These are phyloP conservation scores for Actinomucor elegans DNA, from an alignment of 371 early-diverging fungal genomes.

Conservation along the genomic window DNA sequence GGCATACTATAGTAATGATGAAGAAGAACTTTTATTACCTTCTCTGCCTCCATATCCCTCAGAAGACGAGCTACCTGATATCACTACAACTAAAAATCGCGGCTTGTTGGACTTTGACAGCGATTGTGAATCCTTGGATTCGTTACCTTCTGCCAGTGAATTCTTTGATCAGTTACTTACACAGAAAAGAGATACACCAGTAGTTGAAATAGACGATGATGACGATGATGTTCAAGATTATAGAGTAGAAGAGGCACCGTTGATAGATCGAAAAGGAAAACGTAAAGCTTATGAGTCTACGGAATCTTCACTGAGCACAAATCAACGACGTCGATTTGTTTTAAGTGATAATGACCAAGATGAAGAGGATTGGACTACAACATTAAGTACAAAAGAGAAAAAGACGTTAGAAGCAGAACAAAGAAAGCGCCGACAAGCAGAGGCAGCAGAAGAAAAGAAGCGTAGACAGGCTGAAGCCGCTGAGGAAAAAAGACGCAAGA, in stretches of 20 bases:
- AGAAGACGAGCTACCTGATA: too few relatives aligned
- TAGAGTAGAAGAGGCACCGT: neutral
- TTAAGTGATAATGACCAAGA: neutral
- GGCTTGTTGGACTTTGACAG: neutral
- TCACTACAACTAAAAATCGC: too few relatives aligned
- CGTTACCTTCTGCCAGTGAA: constrained; percentile 2
- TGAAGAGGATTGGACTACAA: neutral
- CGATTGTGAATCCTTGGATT: neutral
- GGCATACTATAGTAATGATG: too few relatives aligned
- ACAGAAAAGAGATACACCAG: neutral
- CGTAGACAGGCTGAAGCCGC: constrained; percentile 8
- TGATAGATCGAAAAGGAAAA: constrained; percentile 8
- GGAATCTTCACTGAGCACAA: neutral
- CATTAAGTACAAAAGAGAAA: constrained; percentile 1
- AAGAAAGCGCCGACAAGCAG: constrained; percentile 5
- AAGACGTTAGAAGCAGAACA: constrained; percentile 19
- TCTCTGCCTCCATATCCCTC: too few relatives aligned
- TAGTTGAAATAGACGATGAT: constrained; percentile 5
- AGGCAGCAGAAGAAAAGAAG: constrained; percentile 13
- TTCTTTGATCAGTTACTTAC: constrained; percentile 17
- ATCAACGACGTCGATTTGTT: neutral
- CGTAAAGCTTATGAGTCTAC: neutral
- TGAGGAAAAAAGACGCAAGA: constrained; percentile 13
- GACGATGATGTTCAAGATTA: neutral
- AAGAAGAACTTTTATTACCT: too few relatives aligned